These are phyloP conservation scores for Eimeria maxima DNA, from an alignment of 169 alveolate species.

Conservation along the genomic window DNA sequence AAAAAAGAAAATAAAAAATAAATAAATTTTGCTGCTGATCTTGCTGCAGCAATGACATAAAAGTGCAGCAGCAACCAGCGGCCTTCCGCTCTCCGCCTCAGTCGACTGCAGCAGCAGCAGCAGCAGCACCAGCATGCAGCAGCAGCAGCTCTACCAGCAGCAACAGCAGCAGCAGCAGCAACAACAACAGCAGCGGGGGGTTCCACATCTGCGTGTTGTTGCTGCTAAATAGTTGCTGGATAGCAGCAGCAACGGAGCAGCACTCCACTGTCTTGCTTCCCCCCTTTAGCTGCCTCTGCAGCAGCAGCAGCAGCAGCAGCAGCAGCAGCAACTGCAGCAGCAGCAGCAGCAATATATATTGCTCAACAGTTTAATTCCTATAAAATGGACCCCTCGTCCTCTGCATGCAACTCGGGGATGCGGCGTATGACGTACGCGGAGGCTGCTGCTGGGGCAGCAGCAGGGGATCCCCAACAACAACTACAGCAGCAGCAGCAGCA, in stretches of 20 bases:
- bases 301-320: background rate
- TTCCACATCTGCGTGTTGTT: constrained; percentile 12
- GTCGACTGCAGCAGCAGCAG: constrained; percentile 4
- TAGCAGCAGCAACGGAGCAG: background rate
- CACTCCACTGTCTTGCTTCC: background rate
- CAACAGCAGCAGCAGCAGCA: background rate
- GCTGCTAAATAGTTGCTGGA: background rate
- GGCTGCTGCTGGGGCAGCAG: constrained; percentile 54
- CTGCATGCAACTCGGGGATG: background rate
- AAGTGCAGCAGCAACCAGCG: background rate
- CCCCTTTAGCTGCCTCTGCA: background rate
- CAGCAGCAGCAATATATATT: background rate
- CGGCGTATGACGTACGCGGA: constrained; percentile 60
- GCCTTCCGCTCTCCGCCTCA: background rate
- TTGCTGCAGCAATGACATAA: background rate
- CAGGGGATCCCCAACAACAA: background rate
- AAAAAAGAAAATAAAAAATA: background rate
- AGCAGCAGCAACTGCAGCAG: constrained; percentile 13
- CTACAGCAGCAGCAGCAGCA: constrained; percentile 61
- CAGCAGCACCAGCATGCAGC: constrained; percentile 10
- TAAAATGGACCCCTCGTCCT: too few relatives aligned
- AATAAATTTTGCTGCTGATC: background rate
- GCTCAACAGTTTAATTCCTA: background rate
- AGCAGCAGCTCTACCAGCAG: background rate
- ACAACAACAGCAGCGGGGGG: background rate